Percentiles rank a stretch among this genome's conserved stretches.
phyloP scores from a whole-genome alignment of 371 early-diverging fungal genomes.

The Mucor indicus region DNA sequence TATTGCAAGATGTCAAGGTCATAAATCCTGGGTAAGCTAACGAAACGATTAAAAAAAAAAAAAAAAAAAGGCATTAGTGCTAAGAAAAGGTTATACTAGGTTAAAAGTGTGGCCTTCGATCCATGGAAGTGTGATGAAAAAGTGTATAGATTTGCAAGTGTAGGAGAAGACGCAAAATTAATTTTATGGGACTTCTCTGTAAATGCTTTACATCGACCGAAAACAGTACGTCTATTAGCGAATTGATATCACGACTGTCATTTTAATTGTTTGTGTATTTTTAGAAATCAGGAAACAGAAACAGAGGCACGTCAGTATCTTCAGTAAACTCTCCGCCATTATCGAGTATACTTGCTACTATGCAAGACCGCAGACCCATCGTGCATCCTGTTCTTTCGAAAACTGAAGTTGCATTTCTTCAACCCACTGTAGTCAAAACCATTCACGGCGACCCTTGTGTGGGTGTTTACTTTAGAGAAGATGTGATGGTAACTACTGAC shows the following conservation, averaged over 20 bases:
- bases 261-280: neutral
- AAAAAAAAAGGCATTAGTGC: neutral
- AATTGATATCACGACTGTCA: conserved; percentile 2
- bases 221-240: conserved; percentile 38
- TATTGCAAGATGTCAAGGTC: conserved; percentile 92
- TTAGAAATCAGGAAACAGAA: conserved; percentile 26
- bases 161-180: conserved; percentile 87
- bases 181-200: conserved; percentile 93
- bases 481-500: conserved; percentile 82
- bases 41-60: neutral
- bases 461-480: conserved; percentile 77
- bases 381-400: conserved; percentile 66
- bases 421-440: conserved; percentile 72
- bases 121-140: conserved; percentile 80
- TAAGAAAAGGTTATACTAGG: conserved; percentile 25
- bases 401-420: conserved; percentile 74
- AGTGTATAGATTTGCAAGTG: conserved; percentile 86
- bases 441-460: conserved; percentile 76
- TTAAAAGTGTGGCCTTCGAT: conserved; percentile 88
- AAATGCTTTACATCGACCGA: conserved; percentile 69
- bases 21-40: conserved; percentile 88
- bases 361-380: conserved; percentile 20
- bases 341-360: conserved; percentile 20
- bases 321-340: conserved; percentile 25
- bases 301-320: conserved; percentile 41